phyloP scores from a whole-genome alignment of 805 yeast genomes.

The Myxozyma monticola region DNA sequence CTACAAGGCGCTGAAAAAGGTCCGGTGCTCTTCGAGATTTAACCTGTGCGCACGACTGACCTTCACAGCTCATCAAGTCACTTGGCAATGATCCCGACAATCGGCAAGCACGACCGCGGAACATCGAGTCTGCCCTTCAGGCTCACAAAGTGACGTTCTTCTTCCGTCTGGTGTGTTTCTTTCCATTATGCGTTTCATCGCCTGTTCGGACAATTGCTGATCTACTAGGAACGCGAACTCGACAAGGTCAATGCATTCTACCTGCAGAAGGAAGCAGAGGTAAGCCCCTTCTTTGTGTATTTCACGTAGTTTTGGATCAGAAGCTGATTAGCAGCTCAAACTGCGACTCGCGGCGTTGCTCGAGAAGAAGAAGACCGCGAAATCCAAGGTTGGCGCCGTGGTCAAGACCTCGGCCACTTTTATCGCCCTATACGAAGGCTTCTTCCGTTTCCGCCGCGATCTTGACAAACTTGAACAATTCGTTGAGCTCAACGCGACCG shows the following conservation, averaged over 20 bases:
- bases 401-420: conserved; percentile 73
- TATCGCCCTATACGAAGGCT: conserved; percentile 80
- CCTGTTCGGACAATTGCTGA: conserved; percentile 49
- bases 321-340: conserved; percentile 53
- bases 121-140: conserved; percentile 59
- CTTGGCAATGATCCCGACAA: conserved; percentile 51
- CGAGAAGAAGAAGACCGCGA: conserved; percentile 60
- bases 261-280: conserved; percentile 82
- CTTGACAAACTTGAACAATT: conserved; percentile 82
- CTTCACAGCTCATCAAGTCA: conserved; percentile 65
- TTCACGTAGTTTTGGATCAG: neutral
- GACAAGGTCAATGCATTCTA: conserved; percentile 95
- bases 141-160: conserved; percentile 87
- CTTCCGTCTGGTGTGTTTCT: conserved; percentile 86
- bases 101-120: conserved; percentile 31
- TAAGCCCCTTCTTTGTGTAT: neutral
- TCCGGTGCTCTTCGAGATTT: too few species aligned
- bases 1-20: conserved; percentile 87
- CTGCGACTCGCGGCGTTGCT: conserved; percentile 73
- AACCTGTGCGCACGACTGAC: too few species aligned
- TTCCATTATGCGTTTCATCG: conserved; percentile 84
- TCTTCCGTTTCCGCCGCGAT: conserved; percentile 86
- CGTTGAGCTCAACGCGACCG: conserved; percentile 91
- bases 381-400: conserved; percentile 48
- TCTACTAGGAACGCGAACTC: conserved; percentile 70